Evolutionary conservation across 176 grass and related monocot genomes (phyloP).

Genomic region (Oryza nivara): DNA sequence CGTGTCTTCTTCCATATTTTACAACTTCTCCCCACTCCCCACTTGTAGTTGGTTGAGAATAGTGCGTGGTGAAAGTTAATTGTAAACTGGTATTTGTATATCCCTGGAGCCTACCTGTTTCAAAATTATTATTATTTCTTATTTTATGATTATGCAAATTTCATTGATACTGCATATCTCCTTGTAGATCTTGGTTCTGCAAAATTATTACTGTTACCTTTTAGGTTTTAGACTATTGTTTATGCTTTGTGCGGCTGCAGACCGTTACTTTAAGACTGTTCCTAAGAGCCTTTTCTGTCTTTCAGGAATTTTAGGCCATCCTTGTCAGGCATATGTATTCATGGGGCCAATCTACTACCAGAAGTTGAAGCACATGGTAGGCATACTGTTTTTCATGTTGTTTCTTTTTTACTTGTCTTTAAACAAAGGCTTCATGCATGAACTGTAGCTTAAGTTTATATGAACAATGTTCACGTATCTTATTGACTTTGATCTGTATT

Average conservation of each 20-base stretch:
- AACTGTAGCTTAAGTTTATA: neutral
- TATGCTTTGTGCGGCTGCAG: neutral
- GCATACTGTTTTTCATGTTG: constrained; percentile 20
- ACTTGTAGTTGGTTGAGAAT: constrained; percentile 19
- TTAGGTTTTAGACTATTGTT: neutral
- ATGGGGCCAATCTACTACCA: constrained; percentile 99
- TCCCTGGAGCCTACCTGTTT: neutral
- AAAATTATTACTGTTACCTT: neutral
- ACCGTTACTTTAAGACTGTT: neutral
- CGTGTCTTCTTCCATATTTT: neutral
- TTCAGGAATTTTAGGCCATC: constrained; percentile 89
- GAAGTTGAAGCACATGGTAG: constrained; percentile 98
- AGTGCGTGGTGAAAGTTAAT: neutral
- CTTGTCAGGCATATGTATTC: constrained; percentile 92
- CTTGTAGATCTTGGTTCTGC: constrained; percentile 4
- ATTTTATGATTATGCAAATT: constrained; percentile 14
- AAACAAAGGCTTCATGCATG: neutral
- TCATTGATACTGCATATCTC: constrained; percentile 7
- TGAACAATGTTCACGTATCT: neutral
- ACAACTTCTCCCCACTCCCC: neutral
- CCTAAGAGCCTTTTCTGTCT: constrained; percentile 21
- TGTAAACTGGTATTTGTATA: neutral
- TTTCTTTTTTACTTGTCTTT: constrained; percentile 22
- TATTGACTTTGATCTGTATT: too few species aligned
- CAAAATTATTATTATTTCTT: neutral